These are phyloP conservation scores for Corchorus olitorius DNA, from an alignment of 345 rosid species.

Conservation along the genomic window DNA sequence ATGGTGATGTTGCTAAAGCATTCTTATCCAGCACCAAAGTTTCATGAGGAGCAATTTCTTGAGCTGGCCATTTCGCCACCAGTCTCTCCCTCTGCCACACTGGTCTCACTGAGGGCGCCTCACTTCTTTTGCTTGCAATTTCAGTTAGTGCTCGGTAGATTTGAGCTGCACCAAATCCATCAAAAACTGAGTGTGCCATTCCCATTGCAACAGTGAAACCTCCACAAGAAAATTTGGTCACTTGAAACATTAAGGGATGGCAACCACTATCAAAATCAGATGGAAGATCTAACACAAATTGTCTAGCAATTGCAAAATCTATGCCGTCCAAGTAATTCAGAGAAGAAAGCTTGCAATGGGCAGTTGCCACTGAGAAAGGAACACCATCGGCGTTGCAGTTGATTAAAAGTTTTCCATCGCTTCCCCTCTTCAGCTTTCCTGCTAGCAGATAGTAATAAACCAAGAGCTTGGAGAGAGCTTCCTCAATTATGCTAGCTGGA, in stretches of 20 bases:
- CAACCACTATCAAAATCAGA: slow-evolving; percentile 31
- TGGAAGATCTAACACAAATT: slow-evolving; percentile 34
- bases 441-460: slow-evolving; percentile 58
- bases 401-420: slow-evolving; percentile 36
- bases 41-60: neutral
- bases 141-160: slow-evolving; percentile 49
- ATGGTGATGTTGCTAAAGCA: slow-evolving; percentile 27
- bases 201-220: slow-evolving; percentile 58
- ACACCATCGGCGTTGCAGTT: slow-evolving; percentile 45
- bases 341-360: slow-evolving; percentile 39
- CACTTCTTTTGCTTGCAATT: slow-evolving; percentile 34
- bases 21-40: neutral
- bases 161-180: slow-evolving; percentile 59
- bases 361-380: slow-evolving; percentile 42
- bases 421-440: slow-evolving; percentile 45
- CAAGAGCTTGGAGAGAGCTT: slow-evolving; percentile 52
- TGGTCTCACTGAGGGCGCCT: slow-evolving; percentile 43
- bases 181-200: slow-evolving; percentile 53
- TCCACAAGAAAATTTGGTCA: slow-evolving; percentile 55
- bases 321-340: slow-evolving; percentile 47
- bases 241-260: slow-evolving; percentile 42
- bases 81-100: slow-evolving; percentile 52
- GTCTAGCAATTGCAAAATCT: slow-evolving; percentile 30
- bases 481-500: slow-evolving; percentile 35
- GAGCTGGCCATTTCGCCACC: slow-evolving; percentile 6